Base-by-base conservation (phyloP, 768 basidiomycete species). In the Sporobolomyces roseus region DNA sequence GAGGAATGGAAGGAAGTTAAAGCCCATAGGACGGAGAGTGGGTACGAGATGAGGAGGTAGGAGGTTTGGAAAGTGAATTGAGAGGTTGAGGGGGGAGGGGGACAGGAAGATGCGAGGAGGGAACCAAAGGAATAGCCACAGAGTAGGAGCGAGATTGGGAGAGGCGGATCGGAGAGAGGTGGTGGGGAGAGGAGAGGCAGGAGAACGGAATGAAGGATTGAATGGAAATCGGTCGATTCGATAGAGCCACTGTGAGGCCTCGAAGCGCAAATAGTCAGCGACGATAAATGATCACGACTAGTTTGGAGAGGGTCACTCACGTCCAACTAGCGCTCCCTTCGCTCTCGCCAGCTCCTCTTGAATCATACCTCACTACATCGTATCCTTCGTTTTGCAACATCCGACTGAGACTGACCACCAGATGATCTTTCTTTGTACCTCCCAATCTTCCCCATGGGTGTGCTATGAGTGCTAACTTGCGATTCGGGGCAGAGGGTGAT, bases 1-100 rank as follows among this genome's bases (percentile, higher is more conserved):
- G 35, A 19, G 2, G 74, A 43, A 19, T 43, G 56, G 41, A 75
- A 68, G 19, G 38, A 17, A 17, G 68, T 68, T 27, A 76, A 66
- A 5, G 75, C 75, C 66, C 70, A 76, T 3, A 74, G 46, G 60
- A 74, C 75, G 16, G 70, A 72, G 49, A 76, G 68, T 0, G 75
- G 75, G 48, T 75, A 76, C 27, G 68, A 71, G 46, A 76, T 12
- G 36, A 76, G 63, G 60, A 76, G 60, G 59, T 71, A 65, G 7
- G 61, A 38, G 21, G 69, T 67, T 13, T 16, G 3, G 35, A 70
- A 30, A 0, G n/a, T 0, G 2, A 9, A 23, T 14, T 13, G 2
- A 0, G 55, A n/a, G 1, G 13, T 33, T 1, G 61, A 52, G 2
- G 43, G 43, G 1, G 68, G 52, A 4, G 61, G 59, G 1, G 66